Evolutionary conservation across 2,329 filamentous ascomycete genomes (phyloP).

Genomic region (Shiraia sp.): DNA sequence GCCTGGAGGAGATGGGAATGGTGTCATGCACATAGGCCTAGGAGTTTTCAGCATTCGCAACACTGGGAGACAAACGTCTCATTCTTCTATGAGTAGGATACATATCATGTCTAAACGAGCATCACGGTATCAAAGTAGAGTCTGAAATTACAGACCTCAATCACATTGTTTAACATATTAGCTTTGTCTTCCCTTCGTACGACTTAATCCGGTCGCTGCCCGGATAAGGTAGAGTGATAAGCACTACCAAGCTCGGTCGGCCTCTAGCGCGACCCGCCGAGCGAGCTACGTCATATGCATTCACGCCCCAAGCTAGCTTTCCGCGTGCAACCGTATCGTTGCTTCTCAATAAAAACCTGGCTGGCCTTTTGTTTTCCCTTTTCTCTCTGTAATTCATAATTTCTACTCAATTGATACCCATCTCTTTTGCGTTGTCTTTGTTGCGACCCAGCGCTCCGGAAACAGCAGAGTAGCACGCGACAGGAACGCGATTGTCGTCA

Average conservation of each 20-base stretch:
- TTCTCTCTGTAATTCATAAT: neutral
- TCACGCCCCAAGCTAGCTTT: conserved; percentile 15
- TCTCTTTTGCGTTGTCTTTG: neutral
- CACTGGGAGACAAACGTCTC: neutral
- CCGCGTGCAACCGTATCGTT: conserved; percentile 8
- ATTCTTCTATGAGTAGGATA: neutral
- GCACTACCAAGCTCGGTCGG: conserved; percentile 11
- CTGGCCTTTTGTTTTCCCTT: conserved; percentile 1
- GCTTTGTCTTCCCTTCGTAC: neutral
- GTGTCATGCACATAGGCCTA: neutral
- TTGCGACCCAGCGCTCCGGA: conserved; percentile 5
- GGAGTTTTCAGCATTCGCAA: neutral
- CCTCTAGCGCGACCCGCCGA: conserved; percentile 11
- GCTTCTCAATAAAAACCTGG: conserved; percentile 7
- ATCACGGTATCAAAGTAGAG: neutral
- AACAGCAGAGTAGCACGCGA: conserved; percentile 4
- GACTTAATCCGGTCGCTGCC: neutral
- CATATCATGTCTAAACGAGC: too few relatives aligned
- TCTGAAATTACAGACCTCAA: neutral
- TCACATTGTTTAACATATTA: neutral
- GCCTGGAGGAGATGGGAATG: neutral
- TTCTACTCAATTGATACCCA: neutral
- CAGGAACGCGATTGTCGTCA: neutral
- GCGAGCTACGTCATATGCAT: conserved; percentile 26
- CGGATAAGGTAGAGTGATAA: neutral